phyloP scores from a whole-genome alignment of 257 asterid genomes.

The Hygrophila difformis region DNA sequence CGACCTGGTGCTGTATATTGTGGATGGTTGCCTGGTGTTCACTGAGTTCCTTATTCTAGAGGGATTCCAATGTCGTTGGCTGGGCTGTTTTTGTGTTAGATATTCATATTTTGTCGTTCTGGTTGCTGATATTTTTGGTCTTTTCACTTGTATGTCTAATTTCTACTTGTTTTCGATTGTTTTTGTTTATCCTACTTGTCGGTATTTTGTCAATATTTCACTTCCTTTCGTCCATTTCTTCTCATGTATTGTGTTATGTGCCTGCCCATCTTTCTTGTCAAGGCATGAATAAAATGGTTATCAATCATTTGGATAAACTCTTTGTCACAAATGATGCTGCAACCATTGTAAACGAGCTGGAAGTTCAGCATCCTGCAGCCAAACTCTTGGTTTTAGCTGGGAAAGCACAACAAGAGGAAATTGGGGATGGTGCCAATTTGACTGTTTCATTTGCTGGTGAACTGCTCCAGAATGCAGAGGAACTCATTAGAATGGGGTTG shows the following conservation, averaged over 20 bases:
- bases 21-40: too few relatives aligned
- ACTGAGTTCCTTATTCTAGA: not conserved
- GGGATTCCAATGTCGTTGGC: not conserved
- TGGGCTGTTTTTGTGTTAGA: not conserved
- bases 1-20: not conserved
- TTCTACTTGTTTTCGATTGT: not conserved
- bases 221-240: not conserved
- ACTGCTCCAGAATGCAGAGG: constrained; percentile 92
- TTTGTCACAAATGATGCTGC: constrained; percentile 95
- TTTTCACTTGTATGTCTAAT: not conserved
- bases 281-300: constrained; percentile 99
- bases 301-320: constrained; percentile 90
- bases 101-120: not conserved
- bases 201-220: not conserved
- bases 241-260: too few relatives aligned
- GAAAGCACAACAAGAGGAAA: constrained; percentile 93
- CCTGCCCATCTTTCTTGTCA: constrained; percentile 5
- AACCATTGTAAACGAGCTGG: constrained; percentile 88
- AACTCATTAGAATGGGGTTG: constrained; percentile 94
- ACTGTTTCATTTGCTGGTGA: constrained; percentile 96
- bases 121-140: not conserved
- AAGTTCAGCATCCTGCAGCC: constrained; percentile 99
- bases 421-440: constrained; percentile 95
- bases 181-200: not conserved
- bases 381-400: constrained; percentile 92